These are phyloP conservation scores for Melanopsichium pennsylvanicum DNA, from an alignment of 1,284 basidiomycete genomes.

Conservation along the genomic window DNA sequence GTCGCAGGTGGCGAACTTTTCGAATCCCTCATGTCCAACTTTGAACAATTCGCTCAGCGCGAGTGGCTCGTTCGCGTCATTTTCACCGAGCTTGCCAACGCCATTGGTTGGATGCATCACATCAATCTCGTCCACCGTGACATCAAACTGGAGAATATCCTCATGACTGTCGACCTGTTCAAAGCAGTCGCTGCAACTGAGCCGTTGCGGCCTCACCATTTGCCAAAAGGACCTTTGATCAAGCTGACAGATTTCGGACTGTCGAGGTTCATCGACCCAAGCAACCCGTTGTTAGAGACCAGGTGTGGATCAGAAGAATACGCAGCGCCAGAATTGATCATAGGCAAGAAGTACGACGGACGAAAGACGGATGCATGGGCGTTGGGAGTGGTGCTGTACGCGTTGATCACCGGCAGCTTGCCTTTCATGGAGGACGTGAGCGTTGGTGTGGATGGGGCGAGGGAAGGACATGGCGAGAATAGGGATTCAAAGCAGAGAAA, in stretches of 20 bases:
- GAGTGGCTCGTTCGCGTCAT: constrained; percentile 77
- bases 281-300: constrained; percentile 77
- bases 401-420: constrained; percentile 73
- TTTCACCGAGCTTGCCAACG: constrained; percentile 80
- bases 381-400: constrained; percentile 82
- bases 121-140: constrained; percentile 88
- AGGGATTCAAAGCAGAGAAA: constrained; percentile 54
- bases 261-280: constrained; percentile 80
- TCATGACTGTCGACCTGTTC: constrained; percentile 55
- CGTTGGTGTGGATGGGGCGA: constrained; percentile 29
- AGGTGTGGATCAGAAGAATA: constrained; percentile 91
- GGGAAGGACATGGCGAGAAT: constrained; percentile 42
- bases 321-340: constrained; percentile 88
- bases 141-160: constrained; percentile 83
- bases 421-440: constrained; percentile 66
- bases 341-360: constrained; percentile 80
- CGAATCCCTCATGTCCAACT: constrained; percentile 74
- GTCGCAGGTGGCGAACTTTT: constrained; percentile 85
- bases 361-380: constrained; percentile 89
- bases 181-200: constrained; percentile 1
- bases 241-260: constrained; percentile 92
- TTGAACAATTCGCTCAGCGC: constrained; percentile 69
- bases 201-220: constrained; percentile 39
- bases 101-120: constrained; percentile 87
- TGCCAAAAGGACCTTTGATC: constrained; percentile 73